Evolutionary conservation across 2,329 filamentous ascomycete genomes (phyloP).

Genomic region (Colletotrichum lupini): DNA sequence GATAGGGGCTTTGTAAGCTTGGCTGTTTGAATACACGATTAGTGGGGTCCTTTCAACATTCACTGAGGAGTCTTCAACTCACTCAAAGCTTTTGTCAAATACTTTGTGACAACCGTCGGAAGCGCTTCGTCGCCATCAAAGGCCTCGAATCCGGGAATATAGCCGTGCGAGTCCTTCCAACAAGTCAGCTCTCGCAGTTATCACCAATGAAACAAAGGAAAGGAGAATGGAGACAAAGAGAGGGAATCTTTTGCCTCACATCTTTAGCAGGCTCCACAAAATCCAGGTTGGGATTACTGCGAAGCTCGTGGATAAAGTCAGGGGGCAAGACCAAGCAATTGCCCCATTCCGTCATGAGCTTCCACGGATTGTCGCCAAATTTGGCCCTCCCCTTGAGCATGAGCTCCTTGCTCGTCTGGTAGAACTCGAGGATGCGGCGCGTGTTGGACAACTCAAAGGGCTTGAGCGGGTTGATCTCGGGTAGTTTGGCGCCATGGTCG

Average conservation of each 20-base stretch:
- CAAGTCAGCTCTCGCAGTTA: not conserved
- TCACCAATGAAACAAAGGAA: too few species aligned
- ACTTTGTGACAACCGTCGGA: not conserved
- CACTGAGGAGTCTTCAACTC: not conserved
- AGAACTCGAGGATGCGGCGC: conserved; percentile 18
- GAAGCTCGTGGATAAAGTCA: conserved; percentile 12
- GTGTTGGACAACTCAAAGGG: conserved; percentile 6
- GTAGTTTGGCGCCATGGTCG: not conserved
- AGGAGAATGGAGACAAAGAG: too few species aligned
- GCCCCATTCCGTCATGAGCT: conserved; percentile 13
- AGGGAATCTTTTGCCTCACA: not conserved
- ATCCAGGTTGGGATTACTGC: conserved; percentile 7
- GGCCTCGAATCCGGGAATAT: conserved; percentile 18
- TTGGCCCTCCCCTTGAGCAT: conserved; percentile 2
- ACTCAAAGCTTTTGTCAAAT: conserved; percentile 21
- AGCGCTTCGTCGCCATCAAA: not conserved
- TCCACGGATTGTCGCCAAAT: conserved; percentile 10
- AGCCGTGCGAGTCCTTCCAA: not conserved
- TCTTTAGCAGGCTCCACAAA: not conserved
- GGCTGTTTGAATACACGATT: not conserved
- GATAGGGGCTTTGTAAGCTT: conserved; percentile 28
- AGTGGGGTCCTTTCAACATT: not conserved
- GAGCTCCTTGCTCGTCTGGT: conserved; percentile 1
- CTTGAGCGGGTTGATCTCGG: conserved; percentile 9
- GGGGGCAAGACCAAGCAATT: conserved; percentile 12